Evolutionary conservation across 2,329 filamentous ascomycete species (phyloP), one percentile per base, ranked within the genome.

Genomic region (Stagonosporopsis rhizophila): DNA sequence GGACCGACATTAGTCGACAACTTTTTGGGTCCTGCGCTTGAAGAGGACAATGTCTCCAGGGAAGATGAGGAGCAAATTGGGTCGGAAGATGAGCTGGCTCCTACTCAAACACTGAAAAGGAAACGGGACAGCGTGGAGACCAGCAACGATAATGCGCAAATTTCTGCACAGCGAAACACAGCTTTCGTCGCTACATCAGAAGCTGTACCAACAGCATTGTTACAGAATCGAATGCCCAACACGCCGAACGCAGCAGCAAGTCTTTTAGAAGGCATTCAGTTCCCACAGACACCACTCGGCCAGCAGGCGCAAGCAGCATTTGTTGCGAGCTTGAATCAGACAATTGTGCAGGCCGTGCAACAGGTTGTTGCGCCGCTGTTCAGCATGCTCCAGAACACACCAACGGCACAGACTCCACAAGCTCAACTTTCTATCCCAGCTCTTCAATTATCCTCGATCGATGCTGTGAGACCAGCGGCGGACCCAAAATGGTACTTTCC

Each of bases 11-110:
- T 72, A 1, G 47, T 74, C 42, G 68, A 70, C 42, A 65, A 59
- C 9, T 46, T 74, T 8, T 39, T 62, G 27, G 60, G 60, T 20
- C 45, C 79, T 64, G n/a, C 75, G 56, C 15, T 52, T 68, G 76
- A 56, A 68, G 71, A 44, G 69, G 75, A 49, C 64, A 70, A 69
- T 72, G 73, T 6, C 69, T 75, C 15, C 72, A 80, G 62, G 7
- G 57, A 61, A 7, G 58, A 52, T 2, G 56, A 58, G 0, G 61
- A 34, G 4, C 32, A 32, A 17, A 23, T 57, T 7, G 61, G 67
- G 23, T 64, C 58, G 6, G 66, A 65, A 38, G 71, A 75, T 34
- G 72, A 75, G 60, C 44, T 75, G 60, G 71, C 71, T 19, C 69
- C 66, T 14, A 60, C 66, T 17, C 59, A 66, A 40, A 50, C 42